Base-by-base conservation (phyloP, 2,329 filamentous ascomycete species). In the Pseudopyrenochaeta lycopersici region DNA sequence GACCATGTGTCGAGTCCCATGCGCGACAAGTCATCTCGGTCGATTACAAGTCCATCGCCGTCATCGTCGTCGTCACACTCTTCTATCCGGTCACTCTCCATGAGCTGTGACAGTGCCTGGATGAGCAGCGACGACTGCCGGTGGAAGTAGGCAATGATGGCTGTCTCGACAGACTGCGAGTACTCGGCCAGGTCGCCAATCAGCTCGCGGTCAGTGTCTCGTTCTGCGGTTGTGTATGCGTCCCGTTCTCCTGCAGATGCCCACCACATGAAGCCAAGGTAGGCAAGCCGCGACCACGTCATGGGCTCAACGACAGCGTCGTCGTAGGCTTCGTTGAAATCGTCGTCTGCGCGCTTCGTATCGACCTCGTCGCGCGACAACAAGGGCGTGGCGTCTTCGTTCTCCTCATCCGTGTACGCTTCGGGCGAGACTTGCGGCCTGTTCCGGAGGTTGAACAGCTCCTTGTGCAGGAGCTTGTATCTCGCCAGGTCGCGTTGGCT, bases 261-360 rank as follows among this genome's bases (percentile, higher is more conserved):
- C 91, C 91, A 95, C 91, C 91, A 95, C 84, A 94, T 91, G 78
- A 94, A 93, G 20, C 89, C 88, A 49, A 85, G 86, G 76, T 94
- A 95, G 4, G 91, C 91, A 21, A 94, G 83, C 1, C 89, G 87
- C 0, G 89, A 82, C 91, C 86, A 88, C 0, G 83, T 84, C 32
- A 81, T 72, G 2, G 84, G 81, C 62, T 88, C 85, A 7, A 85
- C 81, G 1, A 84, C 57, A 10, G 72, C 61, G 48, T 76, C 71
- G 50, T 74, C 70, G 50, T 68, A 71, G 12, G 39, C 49, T 43
- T 78, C 75, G 33, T 76, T 74, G 45, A 76, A 66, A 46, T 64
- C 70, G 32, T 75, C 68, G 30, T 71, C 68, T 30, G 69, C 72
- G 17, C 64, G 62, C 36, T 67, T 56, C 42, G 55, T 66, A 29